Evolutionary conservation across 163 green algal species (phyloP).

Genomic region (Chlamydomonas reinhardtii): DNA sequence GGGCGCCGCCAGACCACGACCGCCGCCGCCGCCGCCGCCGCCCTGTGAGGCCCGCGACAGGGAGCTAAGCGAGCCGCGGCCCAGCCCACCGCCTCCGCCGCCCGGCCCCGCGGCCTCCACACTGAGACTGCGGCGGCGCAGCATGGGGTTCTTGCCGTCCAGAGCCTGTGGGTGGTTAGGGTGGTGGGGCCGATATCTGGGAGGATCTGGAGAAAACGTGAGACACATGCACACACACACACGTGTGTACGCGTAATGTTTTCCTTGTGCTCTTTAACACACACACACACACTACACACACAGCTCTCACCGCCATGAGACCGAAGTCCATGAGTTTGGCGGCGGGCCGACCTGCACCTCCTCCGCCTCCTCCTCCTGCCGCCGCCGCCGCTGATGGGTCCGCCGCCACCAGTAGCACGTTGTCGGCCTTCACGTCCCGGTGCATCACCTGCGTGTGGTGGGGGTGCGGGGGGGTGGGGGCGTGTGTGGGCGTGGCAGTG

Average conservation of each 20-base stretch:
- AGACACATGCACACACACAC: no score
- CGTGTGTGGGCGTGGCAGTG: background rate
- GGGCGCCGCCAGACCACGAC: constrained; percentile 4
- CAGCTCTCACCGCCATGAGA: constrained; percentile 9
- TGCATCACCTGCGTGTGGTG: constrained; percentile 31
- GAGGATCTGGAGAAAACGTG: no score
- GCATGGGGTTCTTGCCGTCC: constrained; percentile 39
- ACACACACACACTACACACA: background rate
- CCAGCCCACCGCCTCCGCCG: background rate
- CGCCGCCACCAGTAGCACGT: constrained; percentile 20
- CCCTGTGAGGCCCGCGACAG: background rate
- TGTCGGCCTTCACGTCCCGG: constrained; percentile 44
- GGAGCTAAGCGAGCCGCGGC: constrained; percentile 6
- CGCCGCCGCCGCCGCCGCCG: background rate
- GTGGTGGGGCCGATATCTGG: background rate
- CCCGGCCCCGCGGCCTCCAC: background rate
- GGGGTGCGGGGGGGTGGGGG: background rate
- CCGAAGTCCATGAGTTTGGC: constrained; percentile 46
- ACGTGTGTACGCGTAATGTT: no score
- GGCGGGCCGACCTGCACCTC: background rate
- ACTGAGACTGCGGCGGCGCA: constrained; percentile 11
- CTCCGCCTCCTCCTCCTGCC: no score
- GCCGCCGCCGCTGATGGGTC: no score
- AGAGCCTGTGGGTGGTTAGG: background rate
- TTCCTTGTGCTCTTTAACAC: no score